Percentiles rank a stretch among this genome's conserved stretches.
phyloP scores from a whole-genome alignment of 192 early-diverging fungal species.

The Podila clonocystis region DNA sequence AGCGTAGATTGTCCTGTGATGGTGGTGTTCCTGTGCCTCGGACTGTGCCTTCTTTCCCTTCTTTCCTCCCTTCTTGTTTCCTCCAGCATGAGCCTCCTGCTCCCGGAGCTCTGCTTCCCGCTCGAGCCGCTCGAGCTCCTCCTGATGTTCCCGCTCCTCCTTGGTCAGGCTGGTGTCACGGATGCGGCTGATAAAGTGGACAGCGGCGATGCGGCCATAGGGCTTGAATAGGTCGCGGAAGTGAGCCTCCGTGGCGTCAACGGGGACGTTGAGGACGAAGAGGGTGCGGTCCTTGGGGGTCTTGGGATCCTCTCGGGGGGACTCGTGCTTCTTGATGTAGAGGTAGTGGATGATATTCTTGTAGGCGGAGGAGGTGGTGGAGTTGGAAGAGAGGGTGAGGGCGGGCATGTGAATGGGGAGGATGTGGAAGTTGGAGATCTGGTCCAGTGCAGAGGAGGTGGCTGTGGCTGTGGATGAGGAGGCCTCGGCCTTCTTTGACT shows the following conservation, averaged over 20 bases:
- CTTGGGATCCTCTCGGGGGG: slow-evolving; percentile 40
- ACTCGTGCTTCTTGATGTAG: slow-evolving; percentile 55
- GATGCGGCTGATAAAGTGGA: slow-evolving; percentile 63
- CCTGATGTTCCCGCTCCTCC: slow-evolving; percentile 44
- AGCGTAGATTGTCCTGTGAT: slow-evolving; percentile 53
- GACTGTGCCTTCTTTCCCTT: slow-evolving; percentile 29
- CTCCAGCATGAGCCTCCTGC: slow-evolving; percentile 13
- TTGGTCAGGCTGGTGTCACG: slow-evolving; percentile 55
- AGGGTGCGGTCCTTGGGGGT: slow-evolving; percentile 70
- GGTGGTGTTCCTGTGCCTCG: slow-evolving; percentile 18
- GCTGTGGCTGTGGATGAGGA: not conserved
- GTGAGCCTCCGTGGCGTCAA: slow-evolving; percentile 73
- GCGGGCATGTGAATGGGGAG: slow-evolving; percentile 42
- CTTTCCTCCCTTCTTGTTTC: slow-evolving; percentile 37
- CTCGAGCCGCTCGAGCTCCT: slow-evolving; percentile 41
- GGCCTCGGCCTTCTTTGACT: slow-evolving; percentile 24
- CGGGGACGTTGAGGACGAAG: slow-evolving; percentile 75
- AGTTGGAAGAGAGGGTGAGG: slow-evolving; percentile 11
- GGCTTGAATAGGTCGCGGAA: slow-evolving; percentile 71
- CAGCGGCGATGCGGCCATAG: slow-evolving; percentile 58
- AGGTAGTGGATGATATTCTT: slow-evolving; percentile 48
- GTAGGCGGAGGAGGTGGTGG: slow-evolving; percentile 18
- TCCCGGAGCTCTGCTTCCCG: slow-evolving; percentile 29
- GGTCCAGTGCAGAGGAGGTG: slow-evolving; percentile 13
- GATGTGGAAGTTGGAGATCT: slow-evolving; percentile 45